Evolutionary conservation across 164 flowering plant genomes (phyloP).

Genomic region (Chloranthus sessilifolius): DNA sequence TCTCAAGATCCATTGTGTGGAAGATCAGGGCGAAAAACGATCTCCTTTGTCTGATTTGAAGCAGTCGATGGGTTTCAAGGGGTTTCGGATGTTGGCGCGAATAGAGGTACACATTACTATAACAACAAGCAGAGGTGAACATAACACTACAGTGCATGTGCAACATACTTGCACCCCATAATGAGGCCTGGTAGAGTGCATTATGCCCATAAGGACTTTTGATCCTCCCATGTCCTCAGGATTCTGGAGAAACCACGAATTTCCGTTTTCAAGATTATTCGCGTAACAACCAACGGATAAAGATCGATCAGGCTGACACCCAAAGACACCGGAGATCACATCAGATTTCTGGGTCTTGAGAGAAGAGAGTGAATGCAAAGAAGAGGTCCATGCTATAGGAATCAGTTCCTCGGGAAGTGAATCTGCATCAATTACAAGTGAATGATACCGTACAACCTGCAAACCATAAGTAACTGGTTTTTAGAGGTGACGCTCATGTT

Average conservation of each 20-base stretch:
- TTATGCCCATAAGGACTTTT: slow-evolving; percentile 78
- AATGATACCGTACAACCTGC: slow-evolving; percentile 98
- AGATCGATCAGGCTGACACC: slow-evolving; percentile 7
- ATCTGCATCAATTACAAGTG: slow-evolving; percentile 71
- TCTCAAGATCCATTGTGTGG: too few relatives aligned
- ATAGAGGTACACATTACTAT: too few relatives aligned
- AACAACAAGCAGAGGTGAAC: not conserved
- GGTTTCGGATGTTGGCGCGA: too few relatives aligned
- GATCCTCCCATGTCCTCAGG: slow-evolving; percentile 16
- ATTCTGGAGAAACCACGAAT: slow-evolving; percentile 16
- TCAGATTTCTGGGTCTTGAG: slow-evolving; percentile 26
- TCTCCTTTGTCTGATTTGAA: too few relatives aligned
- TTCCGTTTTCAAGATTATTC: slow-evolving; percentile 18
- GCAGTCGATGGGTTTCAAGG: too few relatives aligned
- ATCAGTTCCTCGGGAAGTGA: slow-evolving; percentile 76
- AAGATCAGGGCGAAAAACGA: too few relatives aligned
- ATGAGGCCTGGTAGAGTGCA: slow-evolving; percentile 86
- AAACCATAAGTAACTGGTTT: slow-evolving; percentile 11
- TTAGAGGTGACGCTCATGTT: not conserved
- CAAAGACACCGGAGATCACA: slow-evolving; percentile 18
- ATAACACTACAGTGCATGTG: not conserved
- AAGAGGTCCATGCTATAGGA: slow-evolving; percentile 90
- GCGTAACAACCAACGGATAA: slow-evolving; percentile 10
- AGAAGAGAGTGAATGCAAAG: slow-evolving; percentile 42
- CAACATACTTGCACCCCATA: slow-evolving; percentile 83